A percentile compares a stretch with the other conserved stretches of the same genome.
Conservation (phyloP, 768 basidiomycete genomes). For the Leccinum longicurvipes region DNA sequence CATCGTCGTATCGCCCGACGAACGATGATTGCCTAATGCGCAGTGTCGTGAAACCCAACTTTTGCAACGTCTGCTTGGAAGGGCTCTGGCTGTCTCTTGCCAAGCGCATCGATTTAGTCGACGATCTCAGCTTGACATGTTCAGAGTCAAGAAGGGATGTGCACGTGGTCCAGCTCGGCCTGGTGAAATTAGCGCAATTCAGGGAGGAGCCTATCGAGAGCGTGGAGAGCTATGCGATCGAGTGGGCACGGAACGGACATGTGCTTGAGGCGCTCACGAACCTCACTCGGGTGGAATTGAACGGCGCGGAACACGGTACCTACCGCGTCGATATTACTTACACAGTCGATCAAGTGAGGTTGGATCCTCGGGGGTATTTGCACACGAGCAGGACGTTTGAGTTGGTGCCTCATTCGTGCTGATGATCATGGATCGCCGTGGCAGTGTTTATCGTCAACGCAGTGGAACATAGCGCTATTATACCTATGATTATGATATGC, state of each 20-base stretch:
- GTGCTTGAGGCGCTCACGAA: constrained; percentile 47
- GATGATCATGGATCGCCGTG: not conserved
- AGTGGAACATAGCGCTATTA: constrained; percentile 9
- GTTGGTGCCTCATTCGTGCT: constrained; percentile 1
- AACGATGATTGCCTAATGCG: constrained; percentile 86
- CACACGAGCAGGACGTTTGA: constrained; percentile 19
- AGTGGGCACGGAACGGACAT: constrained; percentile 51
- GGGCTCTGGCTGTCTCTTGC: constrained; percentile 71
- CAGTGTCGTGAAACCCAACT: constrained; percentile 60
- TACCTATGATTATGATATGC: constrained; percentile 10
- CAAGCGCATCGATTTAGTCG: constrained; percentile 57
- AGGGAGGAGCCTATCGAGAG: constrained; percentile 28
- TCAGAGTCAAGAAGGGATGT: constrained; percentile 26
- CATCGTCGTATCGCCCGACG: constrained; percentile 74
- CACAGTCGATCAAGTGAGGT: constrained; percentile 53
- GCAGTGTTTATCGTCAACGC: not conserved
- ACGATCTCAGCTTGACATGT: constrained; percentile 45
- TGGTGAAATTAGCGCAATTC: constrained; percentile 63
- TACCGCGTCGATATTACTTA: constrained; percentile 51
- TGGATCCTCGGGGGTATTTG: constrained; percentile 40
- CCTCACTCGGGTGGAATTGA: constrained; percentile 44
- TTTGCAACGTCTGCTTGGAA: constrained; percentile 73
- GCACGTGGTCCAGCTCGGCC: constrained; percentile 42
- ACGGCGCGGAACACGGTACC: constrained; percentile 34
- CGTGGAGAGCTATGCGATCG: constrained; percentile 52